Evolutionary conservation across 2,329 filamentous ascomycete species (phyloP).

Genomic region (Trichoderma polysporum): DNA sequence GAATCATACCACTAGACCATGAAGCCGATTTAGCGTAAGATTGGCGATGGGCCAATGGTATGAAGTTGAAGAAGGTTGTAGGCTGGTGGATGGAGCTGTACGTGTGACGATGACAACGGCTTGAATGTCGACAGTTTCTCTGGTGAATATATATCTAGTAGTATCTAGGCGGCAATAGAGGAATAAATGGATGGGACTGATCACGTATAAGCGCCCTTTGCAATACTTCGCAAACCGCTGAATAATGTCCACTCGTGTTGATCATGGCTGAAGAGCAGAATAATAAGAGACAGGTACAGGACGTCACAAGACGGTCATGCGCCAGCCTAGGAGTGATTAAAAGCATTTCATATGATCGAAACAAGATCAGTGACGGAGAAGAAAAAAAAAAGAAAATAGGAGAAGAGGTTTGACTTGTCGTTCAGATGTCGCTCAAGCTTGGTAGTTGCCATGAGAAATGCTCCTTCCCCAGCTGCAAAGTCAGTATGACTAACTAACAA

Average conservation of each 20-base stretch:
- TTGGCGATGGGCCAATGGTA: not conserved
- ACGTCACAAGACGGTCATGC: not conserved
- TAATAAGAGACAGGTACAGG: not conserved
- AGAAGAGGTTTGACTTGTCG: not conserved
- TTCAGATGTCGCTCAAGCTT: not conserved
- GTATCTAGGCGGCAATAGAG: not conserved
- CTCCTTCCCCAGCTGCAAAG: not conserved
- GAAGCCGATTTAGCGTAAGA: constrained; percentile 5
- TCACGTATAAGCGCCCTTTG: not conserved
- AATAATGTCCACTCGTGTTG: not conserved
- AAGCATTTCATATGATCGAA: not conserved
- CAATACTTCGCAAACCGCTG: not conserved
- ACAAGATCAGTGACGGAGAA: not conserved
- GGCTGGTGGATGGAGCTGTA: rapidly evolving
- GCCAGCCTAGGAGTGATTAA: not conserved
- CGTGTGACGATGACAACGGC: too few relatives aligned
- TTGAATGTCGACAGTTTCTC: not conserved
- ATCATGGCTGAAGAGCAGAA: not conserved
- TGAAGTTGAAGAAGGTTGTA: not conserved
- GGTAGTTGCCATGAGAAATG: not conserved
- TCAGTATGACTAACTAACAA: not conserved
- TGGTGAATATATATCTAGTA: not conserved
- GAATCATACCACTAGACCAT: constrained; percentile 21
- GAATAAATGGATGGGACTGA: not conserved
- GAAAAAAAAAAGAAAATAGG: not conserved